A percentile compares a stretch with the other conserved stretches of the same genome.
These are phyloP conservation scores for Hebeloma cylindrosporum DNA, from an alignment of 768 basidiomycete genomes.

Conservation along the genomic window DNA sequence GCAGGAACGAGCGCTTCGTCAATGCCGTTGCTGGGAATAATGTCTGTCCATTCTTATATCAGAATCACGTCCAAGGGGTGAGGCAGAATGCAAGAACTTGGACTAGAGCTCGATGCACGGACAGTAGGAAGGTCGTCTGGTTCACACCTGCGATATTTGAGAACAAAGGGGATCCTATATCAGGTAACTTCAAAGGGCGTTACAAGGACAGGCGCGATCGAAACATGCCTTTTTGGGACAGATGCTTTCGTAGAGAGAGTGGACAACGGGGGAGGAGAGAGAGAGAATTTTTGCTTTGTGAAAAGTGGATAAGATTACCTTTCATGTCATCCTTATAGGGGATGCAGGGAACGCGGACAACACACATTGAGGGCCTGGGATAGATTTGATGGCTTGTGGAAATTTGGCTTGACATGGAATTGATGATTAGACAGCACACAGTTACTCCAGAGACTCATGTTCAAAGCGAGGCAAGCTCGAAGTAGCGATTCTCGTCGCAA, in stretches of 20 bases:
- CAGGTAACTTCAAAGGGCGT: constrained; percentile 50
- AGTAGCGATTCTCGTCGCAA: constrained; percentile 17
- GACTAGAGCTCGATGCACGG: constrained; percentile 37
- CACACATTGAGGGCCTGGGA: constrained; percentile 28
- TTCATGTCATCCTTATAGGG: constrained; percentile 24
- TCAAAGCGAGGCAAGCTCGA: constrained; percentile 25
- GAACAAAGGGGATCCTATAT: constrained; percentile 52
- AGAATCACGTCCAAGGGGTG: constrained; percentile 39
- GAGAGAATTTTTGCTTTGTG: constrained; percentile 16
- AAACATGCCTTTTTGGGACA: constrained; percentile 45
- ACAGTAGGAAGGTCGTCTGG: constrained; percentile 35
- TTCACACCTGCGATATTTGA: constrained; percentile 38
- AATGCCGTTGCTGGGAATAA: constrained; percentile 33
- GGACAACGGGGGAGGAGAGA: constrained; percentile 24
- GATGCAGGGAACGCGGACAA: constrained; percentile 30
- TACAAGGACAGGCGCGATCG: constrained; percentile 35
- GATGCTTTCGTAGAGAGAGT: constrained; percentile 28
- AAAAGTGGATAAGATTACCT: constrained; percentile 14
- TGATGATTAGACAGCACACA: constrained; percentile 28
- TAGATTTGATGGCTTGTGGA: constrained; percentile 30
- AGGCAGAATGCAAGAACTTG: constrained; percentile 39
- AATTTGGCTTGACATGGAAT: constrained; percentile 26
- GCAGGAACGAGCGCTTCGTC: constrained; percentile 33
- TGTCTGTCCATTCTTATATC: constrained; percentile 47
- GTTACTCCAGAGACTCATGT: constrained; percentile 26